Evolutionary conservation across 2,329 filamentous ascomycete species (phyloP).

Genomic region (Apiospora rasikravindrae): DNA sequence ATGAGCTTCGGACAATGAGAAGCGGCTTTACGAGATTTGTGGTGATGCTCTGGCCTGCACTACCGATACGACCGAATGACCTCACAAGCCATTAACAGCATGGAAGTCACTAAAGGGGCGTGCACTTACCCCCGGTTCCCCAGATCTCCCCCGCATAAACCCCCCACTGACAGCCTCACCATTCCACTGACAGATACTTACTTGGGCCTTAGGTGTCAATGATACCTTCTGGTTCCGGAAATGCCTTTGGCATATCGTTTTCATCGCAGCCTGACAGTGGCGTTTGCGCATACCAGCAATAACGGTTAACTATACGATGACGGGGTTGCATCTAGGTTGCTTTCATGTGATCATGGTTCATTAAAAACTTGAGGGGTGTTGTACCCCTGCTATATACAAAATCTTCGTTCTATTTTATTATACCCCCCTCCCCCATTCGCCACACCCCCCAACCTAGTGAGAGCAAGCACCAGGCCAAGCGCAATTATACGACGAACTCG

Average conservation of each 20-base stretch:
- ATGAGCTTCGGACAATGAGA: background rate
- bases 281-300: background rate
- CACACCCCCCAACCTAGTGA: background rate
- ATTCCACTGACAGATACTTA: background rate
- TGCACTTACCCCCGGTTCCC: background rate
- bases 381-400: background rate
- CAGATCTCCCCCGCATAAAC: background rate
- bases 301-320: background rate
- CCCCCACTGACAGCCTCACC: background rate
- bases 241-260: background rate
- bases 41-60: background rate
- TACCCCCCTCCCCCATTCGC: background rate
- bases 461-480: too few species aligned
- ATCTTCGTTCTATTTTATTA: background rate
- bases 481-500: background rate
- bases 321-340: background rate
- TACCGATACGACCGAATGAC: background rate
- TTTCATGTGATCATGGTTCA: background rate
- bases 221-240: background rate
- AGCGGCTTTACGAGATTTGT: background rate
- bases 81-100: background rate
- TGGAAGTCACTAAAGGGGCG: background rate
- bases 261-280: too few species aligned
- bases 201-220: background rate
- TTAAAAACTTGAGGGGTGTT: background rate